Base-by-base conservation (phyloP, 768 basidiomycete genomes). In the Termitomyces sp. region DNA sequence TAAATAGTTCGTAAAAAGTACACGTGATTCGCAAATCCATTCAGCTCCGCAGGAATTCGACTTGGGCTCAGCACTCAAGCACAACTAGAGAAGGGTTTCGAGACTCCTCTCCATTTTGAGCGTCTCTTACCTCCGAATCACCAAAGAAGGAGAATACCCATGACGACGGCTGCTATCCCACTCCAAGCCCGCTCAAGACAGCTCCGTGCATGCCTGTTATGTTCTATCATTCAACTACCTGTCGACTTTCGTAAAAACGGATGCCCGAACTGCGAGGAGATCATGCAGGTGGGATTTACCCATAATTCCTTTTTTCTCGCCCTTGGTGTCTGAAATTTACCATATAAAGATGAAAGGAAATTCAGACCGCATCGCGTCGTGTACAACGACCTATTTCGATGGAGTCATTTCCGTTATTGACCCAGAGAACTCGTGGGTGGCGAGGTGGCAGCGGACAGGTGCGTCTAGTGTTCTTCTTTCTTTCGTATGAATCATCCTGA, bases 181-280 rank as follows among this genome's bases (percentile, higher is more conserved):
- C 64, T 73, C 0, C 78, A 83, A 52, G 79, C 84, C 41, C 85
- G 79, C 63, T 84, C 85, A 56, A 90, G 86, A 66, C 80, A 84
- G 55, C 82, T 95, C 9, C 82, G 96, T 54, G 95, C 96, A 19
- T 99, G 96, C 67, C 79, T 98, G 1, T 80, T 98, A 40, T 99
- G 97, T 71, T 97, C 94, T 0, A 82, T 97, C 59, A 83, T 98
- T 19, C 93, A 93, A 65, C 77, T 85, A 0, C 84, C 92, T 0
- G 74, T 77, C 40, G 96, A 98, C 62, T 99, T 98, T 69, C 77
- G 87, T 42, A 85, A 82, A 63, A 73, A 77, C 21, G 97, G 97
- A 5, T 99, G 97, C 69, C 96, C 96, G 43, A 99, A 99, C 70
- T 99, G 97, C 67, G 96, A 98, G 64, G 92, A 96, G 67, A 79